phyloP scores from a whole-genome alignment of 179 eudicot species.

The Actinidia arguta region DNA sequence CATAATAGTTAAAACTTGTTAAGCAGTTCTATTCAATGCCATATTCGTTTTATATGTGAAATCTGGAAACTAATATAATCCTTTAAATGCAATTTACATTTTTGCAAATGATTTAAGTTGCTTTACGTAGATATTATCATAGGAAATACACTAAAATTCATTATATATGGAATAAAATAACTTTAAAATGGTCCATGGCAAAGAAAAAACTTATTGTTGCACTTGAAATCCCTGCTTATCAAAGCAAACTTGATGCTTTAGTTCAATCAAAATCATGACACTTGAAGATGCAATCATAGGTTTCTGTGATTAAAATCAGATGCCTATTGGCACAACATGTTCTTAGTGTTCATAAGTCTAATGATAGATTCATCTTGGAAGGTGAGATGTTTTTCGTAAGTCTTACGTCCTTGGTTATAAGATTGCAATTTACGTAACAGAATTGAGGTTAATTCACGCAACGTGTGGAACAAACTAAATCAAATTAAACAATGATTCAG shows the following conservation, averaged over 20 bases:
- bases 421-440: constrained; percentile 23
- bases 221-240: constrained; percentile 29
- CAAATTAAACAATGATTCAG: constrained; percentile 38
- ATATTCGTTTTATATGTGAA: neutral
- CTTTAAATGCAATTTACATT: constrained; percentile 6
- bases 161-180: neutral
- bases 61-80: neutral
- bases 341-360: constrained; percentile 16
- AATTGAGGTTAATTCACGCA: constrained; percentile 34
- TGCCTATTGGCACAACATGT: constrained; percentile 19
- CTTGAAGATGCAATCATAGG: constrained; percentile 27
- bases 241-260: constrained; percentile 21
- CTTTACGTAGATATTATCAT: neutral
- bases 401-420: constrained; percentile 27
- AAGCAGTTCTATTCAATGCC: neutral
- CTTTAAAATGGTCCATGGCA: constrained; percentile 7
- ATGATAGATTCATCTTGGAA: constrained; percentile 31
- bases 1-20: neutral
- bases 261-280: constrained; percentile 32
- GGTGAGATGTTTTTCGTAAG: constrained; percentile 25
- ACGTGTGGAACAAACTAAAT: constrained; percentile 14
- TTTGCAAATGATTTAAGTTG: neutral
- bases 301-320: constrained; percentile 19
- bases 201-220: constrained; percentile 6
- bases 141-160: neutral